Evolutionary conservation across 2,329 filamentous ascomycete species (phyloP).

Genomic region (Pyrenochaeta sp.): DNA sequence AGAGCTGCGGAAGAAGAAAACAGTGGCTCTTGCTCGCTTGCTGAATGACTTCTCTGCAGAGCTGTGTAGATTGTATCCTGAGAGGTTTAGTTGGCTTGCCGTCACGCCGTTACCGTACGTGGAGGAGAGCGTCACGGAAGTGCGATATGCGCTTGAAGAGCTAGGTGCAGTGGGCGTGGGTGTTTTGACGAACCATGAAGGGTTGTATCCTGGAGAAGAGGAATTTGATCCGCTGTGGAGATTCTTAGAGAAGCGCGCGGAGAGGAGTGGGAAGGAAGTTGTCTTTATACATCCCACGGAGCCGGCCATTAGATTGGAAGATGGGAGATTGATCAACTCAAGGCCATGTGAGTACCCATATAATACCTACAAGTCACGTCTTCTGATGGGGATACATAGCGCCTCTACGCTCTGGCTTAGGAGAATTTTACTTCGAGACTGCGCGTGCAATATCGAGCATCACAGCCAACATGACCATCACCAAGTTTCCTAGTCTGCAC

Average conservation of each 20-base stretch:
- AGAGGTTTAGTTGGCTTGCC: constrained; percentile 40
- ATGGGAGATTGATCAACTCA: constrained; percentile 35
- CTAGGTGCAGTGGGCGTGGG: constrained; percentile 43
- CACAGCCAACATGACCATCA: constrained; percentile 38
- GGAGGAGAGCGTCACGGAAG: constrained; percentile 38
- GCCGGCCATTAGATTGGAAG: constrained; percentile 39
- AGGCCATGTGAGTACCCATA: constrained; percentile 39
- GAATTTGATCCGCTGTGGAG: constrained; percentile 38
- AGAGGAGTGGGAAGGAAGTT: constrained; percentile 29
- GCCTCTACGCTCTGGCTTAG: constrained; percentile 44
- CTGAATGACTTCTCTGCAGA: constrained; percentile 45
- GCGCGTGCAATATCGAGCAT: constrained; percentile 46
- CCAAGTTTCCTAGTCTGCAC: constrained; percentile 41
- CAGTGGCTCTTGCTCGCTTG: constrained; percentile 44
- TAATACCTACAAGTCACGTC: background rate
- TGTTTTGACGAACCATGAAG: constrained; percentile 47
- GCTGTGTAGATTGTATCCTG: constrained; percentile 33
- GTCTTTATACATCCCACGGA: constrained; percentile 50
- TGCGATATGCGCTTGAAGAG: constrained; percentile 38
- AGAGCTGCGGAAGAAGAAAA: constrained; percentile 26
- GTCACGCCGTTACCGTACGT: constrained; percentile 43
- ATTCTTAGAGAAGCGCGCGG: constrained; percentile 32
- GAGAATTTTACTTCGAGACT: constrained; percentile 51
- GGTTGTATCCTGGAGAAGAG: constrained; percentile 42
- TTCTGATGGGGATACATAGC: constrained; percentile 21